Evolutionary conservation across 2,329 filamentous ascomycete genomes (phyloP).

Genomic region (Lecanicillium sp.): DNA sequence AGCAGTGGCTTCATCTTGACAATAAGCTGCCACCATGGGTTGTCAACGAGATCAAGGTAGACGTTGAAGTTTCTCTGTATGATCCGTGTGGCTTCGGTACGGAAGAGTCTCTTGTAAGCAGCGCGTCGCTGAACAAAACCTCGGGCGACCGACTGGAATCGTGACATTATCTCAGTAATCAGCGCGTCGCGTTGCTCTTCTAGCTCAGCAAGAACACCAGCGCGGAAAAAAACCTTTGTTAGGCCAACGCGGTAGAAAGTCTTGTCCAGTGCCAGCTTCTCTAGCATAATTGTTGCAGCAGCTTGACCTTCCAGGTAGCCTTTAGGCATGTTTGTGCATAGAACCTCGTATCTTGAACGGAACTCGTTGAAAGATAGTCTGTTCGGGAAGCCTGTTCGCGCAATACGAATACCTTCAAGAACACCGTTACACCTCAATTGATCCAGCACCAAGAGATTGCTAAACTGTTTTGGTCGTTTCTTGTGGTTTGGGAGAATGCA

Average conservation of each 20-base stretch:
- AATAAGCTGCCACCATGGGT: conserved; percentile 96
- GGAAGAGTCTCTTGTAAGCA: conserved; percentile 87
- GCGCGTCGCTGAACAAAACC: conserved; percentile 84
- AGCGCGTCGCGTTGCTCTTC: conserved; percentile 92
- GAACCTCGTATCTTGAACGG: conserved; percentile 88
- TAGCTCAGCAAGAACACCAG: conserved; percentile 88
- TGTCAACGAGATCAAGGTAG: conserved; percentile 81
- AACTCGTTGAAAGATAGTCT: conserved; percentile 88
- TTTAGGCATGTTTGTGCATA: conserved; percentile 81
- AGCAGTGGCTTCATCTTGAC: conserved; percentile 92
- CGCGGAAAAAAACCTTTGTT: conserved; percentile 96
- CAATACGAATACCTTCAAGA: conserved; percentile 95
- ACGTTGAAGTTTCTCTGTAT: conserved; percentile 92
- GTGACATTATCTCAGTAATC: conserved; percentile 87
- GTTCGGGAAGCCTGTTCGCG: conserved; percentile 93
- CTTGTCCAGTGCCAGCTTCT: conserved; percentile 77
- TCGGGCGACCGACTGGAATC: conserved; percentile 85
- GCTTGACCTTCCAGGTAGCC: conserved; percentile 87
- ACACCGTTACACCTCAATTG: conserved; percentile 99
- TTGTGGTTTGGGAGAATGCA: conserved; percentile 98
- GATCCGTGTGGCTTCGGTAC: conserved; percentile 87
- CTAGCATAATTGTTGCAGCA: conserved; percentile 77
- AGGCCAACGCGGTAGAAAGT: conserved; percentile 86
- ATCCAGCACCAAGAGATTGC: conserved; percentile 85
- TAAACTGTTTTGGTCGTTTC: conserved; percentile 89